Evolutionary conservation across 1,284 basidiomycete genomes (phyloP).

Genomic region (Psilocybe mexicana): DNA sequence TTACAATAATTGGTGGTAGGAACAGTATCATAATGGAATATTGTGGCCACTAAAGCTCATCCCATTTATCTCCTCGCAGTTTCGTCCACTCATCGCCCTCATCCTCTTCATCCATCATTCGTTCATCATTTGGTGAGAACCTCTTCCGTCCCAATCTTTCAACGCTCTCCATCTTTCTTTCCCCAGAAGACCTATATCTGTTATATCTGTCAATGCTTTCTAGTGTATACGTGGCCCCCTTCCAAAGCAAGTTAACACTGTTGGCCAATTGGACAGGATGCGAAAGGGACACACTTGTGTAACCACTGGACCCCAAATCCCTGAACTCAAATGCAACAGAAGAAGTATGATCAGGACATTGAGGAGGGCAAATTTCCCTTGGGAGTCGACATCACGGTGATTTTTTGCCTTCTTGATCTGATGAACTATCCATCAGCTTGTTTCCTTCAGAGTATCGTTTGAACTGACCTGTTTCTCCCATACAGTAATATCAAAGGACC

Average conservation of each 20-base stretch:
- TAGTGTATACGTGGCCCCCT: neutral
- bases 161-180: too few relatives aligned
- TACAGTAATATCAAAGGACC: conserved; percentile 2
- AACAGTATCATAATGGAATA: too few relatives aligned
- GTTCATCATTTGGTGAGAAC: too few relatives aligned
- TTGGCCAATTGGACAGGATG: neutral
- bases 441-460: neutral
- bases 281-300: neutral
- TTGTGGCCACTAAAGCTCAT: conserved; percentile 4
- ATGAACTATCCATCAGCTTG: neutral
- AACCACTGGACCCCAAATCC: neutral
- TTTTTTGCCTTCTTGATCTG: neutral
- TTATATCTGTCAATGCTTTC: neutral
- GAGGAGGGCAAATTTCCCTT: neutral
- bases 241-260: neutral
- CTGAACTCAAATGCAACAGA: neutral
- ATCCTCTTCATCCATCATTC: neutral
- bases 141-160: too few relatives aligned
- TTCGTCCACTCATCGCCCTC: neutral
- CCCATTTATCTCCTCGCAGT: neutral
- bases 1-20: too few relatives aligned
- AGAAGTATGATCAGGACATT: neutral
- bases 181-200: too few relatives aligned
- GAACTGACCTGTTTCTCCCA: conserved; percentile 3
- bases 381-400: neutral